Conservation (phyloP, 441 rosid species). For the Erodium moschatum region DNA sequence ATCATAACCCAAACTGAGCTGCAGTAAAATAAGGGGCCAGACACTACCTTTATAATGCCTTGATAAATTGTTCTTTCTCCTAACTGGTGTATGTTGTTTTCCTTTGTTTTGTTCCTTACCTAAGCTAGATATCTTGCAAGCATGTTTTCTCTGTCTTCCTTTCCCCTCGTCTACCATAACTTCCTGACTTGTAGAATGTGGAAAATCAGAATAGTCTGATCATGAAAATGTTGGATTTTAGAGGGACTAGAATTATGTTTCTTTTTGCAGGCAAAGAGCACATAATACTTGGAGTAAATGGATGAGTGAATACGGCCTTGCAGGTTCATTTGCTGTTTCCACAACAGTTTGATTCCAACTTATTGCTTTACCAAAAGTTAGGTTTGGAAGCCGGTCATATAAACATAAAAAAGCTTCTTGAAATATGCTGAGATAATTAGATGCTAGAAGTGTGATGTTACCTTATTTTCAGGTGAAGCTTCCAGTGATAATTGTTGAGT, state of each 20-base stretch:
- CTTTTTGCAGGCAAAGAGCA: neutral
- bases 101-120: too few species aligned
- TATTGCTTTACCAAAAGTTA: neutral
- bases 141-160: neutral
- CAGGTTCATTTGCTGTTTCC: neutral
- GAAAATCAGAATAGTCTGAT: neutral
- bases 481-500: neutral
- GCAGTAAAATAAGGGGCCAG: slow-evolving; percentile 1
- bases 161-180: neutral
- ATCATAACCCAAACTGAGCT: too few species aligned
- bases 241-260: neutral
- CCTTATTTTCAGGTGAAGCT: neutral
- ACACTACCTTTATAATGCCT: too few species aligned
- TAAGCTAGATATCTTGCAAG: neutral
- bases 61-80: too few species aligned
- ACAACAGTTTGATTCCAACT: neutral
- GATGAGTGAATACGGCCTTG: neutral
- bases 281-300: neutral
- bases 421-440: neutral
- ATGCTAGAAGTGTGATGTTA: neutral
- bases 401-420: neutral
- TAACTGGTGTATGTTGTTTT: too few species aligned
- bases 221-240: neutral
- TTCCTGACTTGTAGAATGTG: neutral
- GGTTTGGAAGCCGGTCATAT: neutral